phyloP scores from a whole-genome alignment of 2,329 filamentous ascomycete species.

The Alternaria sp. region DNA sequence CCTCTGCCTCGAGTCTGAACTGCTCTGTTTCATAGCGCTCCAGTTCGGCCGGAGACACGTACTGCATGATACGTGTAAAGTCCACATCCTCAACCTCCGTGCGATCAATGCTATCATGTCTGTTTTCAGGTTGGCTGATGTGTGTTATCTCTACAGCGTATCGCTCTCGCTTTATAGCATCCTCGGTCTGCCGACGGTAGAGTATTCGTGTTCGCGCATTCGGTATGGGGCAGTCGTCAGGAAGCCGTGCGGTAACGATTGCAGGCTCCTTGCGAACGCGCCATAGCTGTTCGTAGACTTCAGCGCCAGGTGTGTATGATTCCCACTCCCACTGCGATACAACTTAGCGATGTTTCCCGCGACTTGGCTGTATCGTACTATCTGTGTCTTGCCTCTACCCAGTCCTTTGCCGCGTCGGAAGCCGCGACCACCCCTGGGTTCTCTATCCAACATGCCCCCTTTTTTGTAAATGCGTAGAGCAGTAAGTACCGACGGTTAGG shows the following conservation, averaged over 20 bases:
- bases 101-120: not conserved
- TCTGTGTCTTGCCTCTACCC: conserved; percentile 26
- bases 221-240: conserved; percentile 39
- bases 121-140: conserved; percentile 2
- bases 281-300: conserved; percentile 43
- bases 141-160: conserved; percentile 36
- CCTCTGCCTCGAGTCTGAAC: conserved; percentile 40
- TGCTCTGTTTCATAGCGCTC: conserved; percentile 47
- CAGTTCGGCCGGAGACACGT: conserved; percentile 41
- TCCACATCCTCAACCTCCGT: conserved; percentile 36
- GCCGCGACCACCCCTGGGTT: conserved; percentile 23
- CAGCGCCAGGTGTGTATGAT: conserved; percentile 36
- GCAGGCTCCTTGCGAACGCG: conserved; percentile 40
- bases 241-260: conserved; percentile 34
- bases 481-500: not conserved
- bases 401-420: conserved; percentile 16
- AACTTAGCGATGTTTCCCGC: conserved; percentile 3
- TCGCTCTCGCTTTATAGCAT: conserved; percentile 33
- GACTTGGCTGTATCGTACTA: conserved; percentile 19
- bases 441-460: conserved; percentile 37
- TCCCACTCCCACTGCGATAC: conserved; percentile 41
- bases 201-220: conserved; percentile 41
- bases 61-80: conserved; percentile 40
- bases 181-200: conserved; percentile 39
- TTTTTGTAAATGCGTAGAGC: not conserved